Evolutionary conservation across 768 basidiomycete species (phyloP).

Genomic region (Sarcomyxa edulis): DNA sequence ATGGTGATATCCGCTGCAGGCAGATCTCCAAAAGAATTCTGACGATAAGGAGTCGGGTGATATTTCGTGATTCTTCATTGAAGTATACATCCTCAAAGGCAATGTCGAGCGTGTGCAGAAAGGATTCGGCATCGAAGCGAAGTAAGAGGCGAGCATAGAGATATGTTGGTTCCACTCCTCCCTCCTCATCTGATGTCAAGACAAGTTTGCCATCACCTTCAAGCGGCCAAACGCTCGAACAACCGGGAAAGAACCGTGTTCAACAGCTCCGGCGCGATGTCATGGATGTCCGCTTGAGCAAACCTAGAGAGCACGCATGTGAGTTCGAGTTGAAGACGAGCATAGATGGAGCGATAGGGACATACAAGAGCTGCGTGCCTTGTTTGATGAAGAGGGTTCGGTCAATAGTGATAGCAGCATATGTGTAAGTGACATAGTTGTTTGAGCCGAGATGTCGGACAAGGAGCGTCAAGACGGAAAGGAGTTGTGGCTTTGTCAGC

Average conservation of each 20-base stretch:
- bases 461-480: too few relatives aligned
- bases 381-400: too few relatives aligned
- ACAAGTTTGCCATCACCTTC: conserved; percentile 69
- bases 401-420: too few relatives aligned
- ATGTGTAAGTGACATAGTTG: too few relatives aligned
- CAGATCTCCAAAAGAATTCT: conserved; percentile 83
- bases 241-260: conserved; percentile 86
- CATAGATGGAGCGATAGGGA: too few relatives aligned
- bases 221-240: conserved; percentile 72
- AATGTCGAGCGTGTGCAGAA: conserved; percentile 89
- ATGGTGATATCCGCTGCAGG: conserved; percentile 59
- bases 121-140: conserved; percentile 88
- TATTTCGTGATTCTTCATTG: conserved; percentile 62
- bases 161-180: conserved; percentile 76
- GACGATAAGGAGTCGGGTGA: conserved; percentile 77
- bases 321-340: too few relatives aligned
- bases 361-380: too few relatives aligned
- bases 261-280: too few relatives aligned
- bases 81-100: conserved; percentile 93
- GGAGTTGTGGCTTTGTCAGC: too few relatives aligned
- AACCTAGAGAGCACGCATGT: too few relatives aligned
- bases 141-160: conserved; percentile 85
- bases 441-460: too few relatives aligned
- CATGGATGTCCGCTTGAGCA: too few relatives aligned
- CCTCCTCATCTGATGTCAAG: conserved; percentile 70